Conservation (phyloP, 306 rosid species). For the Dalbergia cultrata region DNA sequence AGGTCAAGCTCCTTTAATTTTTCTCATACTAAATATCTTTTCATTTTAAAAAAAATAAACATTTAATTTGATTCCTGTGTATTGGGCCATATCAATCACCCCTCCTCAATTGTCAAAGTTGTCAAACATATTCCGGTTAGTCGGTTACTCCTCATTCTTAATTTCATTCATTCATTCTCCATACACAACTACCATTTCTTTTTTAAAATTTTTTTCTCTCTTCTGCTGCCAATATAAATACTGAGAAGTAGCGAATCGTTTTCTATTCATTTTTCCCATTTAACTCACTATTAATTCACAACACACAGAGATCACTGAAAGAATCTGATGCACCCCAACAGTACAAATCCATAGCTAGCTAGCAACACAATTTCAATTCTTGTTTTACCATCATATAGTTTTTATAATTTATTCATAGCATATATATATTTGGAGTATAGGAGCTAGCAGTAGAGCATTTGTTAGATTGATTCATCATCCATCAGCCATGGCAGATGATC, state of each 20-base stretch:
- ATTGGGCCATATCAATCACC: slow-evolving; percentile 64
- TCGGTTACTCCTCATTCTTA: slow-evolving; percentile 46
- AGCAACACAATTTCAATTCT: background rate
- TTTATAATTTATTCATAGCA: background rate
- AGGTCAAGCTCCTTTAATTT: background rate
- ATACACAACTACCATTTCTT: background rate
- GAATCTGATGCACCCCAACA: slow-evolving; percentile 43
- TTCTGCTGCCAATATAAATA: slow-evolving; percentile 70
- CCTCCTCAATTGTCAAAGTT: slow-evolving; percentile 54
- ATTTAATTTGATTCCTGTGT: slow-evolving; percentile 49
- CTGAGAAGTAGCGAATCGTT: slow-evolving; percentile 75
- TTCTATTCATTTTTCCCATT: slow-evolving; percentile 65
- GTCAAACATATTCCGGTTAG: slow-evolving; percentile 70
- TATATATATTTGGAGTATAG: too few relatives aligned
- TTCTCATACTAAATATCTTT: background rate
- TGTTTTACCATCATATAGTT: background rate
- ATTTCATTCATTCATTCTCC: too few relatives aligned
- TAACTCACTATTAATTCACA: slow-evolving; percentile 44
- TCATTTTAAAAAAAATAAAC: slow-evolving; percentile 31
- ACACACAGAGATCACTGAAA: slow-evolving; percentile 7
- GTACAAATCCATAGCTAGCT: background rate
- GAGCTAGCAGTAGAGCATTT: too few relatives aligned
- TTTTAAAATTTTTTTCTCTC: slow-evolving; percentile 13
- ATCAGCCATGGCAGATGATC: slow-evolving; percentile 82
- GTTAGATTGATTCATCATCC: background rate